Evolutionary conservation across 2,329 filamentous ascomycete genomes (phyloP).

Genomic region (Neurospora sp.): DNA sequence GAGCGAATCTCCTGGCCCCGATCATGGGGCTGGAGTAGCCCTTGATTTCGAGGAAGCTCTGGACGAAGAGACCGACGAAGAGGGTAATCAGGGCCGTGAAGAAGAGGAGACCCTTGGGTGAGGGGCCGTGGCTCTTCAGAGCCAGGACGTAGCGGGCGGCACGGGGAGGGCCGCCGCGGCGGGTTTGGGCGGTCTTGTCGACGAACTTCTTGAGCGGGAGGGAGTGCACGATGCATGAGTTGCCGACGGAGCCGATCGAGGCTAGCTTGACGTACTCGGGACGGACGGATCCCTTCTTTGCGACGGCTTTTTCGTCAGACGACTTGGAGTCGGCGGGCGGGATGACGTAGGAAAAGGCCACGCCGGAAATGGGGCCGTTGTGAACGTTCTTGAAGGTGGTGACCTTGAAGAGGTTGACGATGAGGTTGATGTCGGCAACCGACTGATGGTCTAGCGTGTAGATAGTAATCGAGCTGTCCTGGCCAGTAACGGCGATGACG

Average conservation of each 20-base stretch:
- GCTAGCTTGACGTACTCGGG: conserved; percentile 65
- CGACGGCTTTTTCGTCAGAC: conserved; percentile 31
- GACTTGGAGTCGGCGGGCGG: conserved; percentile 27
- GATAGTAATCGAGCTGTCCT: conserved; percentile 68
- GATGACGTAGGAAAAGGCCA: conserved; percentile 48
- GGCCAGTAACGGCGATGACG: conserved; percentile 68
- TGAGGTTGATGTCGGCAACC: conserved; percentile 35
- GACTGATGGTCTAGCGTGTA: conserved; percentile 64
- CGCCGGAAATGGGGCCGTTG: conserved; percentile 45
- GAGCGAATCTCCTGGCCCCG: conserved; percentile 45
- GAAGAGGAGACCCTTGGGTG: conserved; percentile 40
- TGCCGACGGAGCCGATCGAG: conserved; percentile 64
- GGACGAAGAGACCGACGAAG: conserved; percentile 51
- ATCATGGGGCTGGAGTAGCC: conserved; percentile 47
- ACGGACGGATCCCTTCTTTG: conserved; percentile 20
- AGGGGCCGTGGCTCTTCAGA: conserved; percentile 42
- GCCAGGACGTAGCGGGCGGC: conserved; percentile 61
- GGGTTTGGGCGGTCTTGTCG: conserved; percentile 24
- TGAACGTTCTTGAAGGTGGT: conserved; percentile 45
- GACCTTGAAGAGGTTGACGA: conserved; percentile 42
- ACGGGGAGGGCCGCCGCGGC: conserved; percentile 31
- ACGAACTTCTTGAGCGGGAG: conserved; percentile 52
- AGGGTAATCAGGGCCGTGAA: conserved; percentile 47
- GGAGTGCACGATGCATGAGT: conserved; percentile 69
- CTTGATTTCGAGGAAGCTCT: conserved; percentile 54